phyloP scores from a whole-genome alignment of 768 basidiomycete species.

The Trametes cingulata region DNA sequence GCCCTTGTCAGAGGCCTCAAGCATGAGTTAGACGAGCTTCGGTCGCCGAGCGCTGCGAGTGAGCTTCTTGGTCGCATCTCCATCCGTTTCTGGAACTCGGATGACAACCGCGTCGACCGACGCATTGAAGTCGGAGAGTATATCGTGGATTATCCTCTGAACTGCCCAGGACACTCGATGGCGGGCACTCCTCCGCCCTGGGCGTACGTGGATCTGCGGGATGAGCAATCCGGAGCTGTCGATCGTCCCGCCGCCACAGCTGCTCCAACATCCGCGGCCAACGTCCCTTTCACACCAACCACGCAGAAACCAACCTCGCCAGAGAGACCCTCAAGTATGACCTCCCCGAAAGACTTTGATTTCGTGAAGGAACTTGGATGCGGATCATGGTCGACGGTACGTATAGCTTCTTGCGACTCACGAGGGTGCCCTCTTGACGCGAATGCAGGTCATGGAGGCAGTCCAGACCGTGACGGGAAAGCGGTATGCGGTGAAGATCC shows the following conservation, averaged over 20 bases:
- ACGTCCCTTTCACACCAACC: neutral
- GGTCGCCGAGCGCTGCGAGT: too few relatives aligned
- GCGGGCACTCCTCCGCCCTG: slow-evolving; percentile 3
- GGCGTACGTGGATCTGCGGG: slow-evolving; percentile 10
- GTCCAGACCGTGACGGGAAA: slow-evolving; percentile 7
- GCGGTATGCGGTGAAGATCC: slow-evolving; percentile 16
- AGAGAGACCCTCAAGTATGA: neutral
- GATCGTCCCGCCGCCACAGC: slow-evolving; percentile 6
- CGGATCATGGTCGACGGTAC: slow-evolving; percentile 20
- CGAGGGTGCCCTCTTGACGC: neutral
- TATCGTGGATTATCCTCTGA: too few relatives aligned
- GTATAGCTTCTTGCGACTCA: neutral
- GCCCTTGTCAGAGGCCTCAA: too few relatives aligned
- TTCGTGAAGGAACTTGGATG: slow-evolving; percentile 16
- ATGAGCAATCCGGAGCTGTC: neutral
- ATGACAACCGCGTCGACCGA: neutral
- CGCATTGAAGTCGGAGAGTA: neutral
- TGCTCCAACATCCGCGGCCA: slow-evolving; percentile 9
- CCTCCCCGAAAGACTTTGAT: slow-evolving; percentile 9
- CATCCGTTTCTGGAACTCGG: too few relatives aligned
- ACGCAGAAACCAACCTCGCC: neutral
- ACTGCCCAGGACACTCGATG: neutral
- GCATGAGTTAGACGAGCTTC: too few relatives aligned
- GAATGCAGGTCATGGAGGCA: slow-evolving; percentile 14
- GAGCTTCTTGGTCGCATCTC: too few relatives aligned